Percentiles rank a stretch among this genome's conserved stretches.
phyloP scores from a whole-genome alignment of 2,329 filamentous ascomycete species.

The Colletotrichum higginsianum region DNA sequence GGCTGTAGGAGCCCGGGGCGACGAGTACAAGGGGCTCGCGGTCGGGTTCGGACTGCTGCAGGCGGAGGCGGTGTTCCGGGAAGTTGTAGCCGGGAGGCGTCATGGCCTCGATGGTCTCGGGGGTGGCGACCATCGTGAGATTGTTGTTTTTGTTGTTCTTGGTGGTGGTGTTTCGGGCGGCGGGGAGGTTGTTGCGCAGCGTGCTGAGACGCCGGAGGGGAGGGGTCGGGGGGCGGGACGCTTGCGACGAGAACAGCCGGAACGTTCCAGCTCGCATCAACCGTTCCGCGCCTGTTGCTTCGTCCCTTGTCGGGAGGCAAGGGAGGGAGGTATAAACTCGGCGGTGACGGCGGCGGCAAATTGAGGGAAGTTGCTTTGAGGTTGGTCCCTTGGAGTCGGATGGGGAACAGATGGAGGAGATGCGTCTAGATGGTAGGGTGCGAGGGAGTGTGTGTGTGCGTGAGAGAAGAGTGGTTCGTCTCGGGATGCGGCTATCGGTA shows the following conservation, averaged over 20 bases:
- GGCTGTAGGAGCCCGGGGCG: conserved; percentile 81
- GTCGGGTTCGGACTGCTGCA: conserved; percentile 66
- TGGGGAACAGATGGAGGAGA: background rate
- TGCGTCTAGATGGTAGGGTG: too few species aligned
- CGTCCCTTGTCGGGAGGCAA: background rate
- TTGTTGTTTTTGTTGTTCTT: background rate
- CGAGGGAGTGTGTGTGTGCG: background rate
- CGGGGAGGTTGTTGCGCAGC: conserved; percentile 10
- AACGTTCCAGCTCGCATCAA: conserved; percentile 12
- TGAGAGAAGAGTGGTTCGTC: conserved; percentile 2
- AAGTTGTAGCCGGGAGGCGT: conserved; percentile 66
- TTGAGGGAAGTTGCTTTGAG: too few species aligned
- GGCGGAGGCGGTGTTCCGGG: conserved; percentile 72
- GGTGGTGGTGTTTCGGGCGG: background rate
- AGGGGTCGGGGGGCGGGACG: conserved; percentile 13
- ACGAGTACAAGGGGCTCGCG: conserved; percentile 77
- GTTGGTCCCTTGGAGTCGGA: too few species aligned
- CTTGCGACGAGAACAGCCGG: conserved; percentile 8
- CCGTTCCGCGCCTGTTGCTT: background rate
- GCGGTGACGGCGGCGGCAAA: background rate
- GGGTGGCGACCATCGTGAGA: conserved; percentile 40
- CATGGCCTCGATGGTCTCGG: conserved; percentile 43
- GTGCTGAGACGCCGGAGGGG: conserved; percentile 26
- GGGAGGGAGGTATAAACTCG: background rate
- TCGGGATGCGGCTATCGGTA: conserved; percentile 30